These are phyloP conservation scores for Teratosphaeria pseudoeucalypti DNA, from an alignment of 2,329 filamentous ascomycete species.

Conservation along the genomic window DNA sequence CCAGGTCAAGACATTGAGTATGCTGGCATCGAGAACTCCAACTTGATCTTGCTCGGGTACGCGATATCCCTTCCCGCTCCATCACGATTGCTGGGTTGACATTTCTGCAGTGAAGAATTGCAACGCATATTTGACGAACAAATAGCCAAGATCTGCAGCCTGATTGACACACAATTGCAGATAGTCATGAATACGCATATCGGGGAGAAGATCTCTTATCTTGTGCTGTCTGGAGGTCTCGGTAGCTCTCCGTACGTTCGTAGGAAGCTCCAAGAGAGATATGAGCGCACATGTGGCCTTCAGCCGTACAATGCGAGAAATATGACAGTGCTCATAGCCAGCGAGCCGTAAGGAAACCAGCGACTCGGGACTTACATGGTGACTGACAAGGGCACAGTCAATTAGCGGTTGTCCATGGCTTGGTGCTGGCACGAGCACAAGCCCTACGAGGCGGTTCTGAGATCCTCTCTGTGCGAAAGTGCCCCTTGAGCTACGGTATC, in stretches of 20 bases:
- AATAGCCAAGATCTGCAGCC: neutral
- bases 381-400: slow-evolving; percentile 1
- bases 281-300: slow-evolving; percentile 1
- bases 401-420: slow-evolving; percentile 2
- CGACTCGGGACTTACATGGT: neutral
- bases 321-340: slow-evolving; percentile 5
- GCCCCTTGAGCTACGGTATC: slow-evolving; percentile 11
- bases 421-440: slow-evolving; percentile 1
- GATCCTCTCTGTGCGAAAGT: slow-evolving; percentile 1
- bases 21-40: slow-evolving; percentile 9
- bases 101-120: neutral
- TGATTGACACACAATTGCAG: slow-evolving; percentile 1
- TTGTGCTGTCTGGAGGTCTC: slow-evolving; percentile 1
- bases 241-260: slow-evolving; percentile 1
- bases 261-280: neutral
- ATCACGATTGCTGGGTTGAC: neutral
- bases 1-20: slow-evolving; percentile 4
- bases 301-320: slow-evolving; percentile 1
- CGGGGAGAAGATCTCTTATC: neutral
- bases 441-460: slow-evolving; percentile 1
- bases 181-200: neutral
- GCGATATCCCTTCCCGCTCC: neutral
- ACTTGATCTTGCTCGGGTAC: slow-evolving; percentile 2
- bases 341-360: slow-evolving; percentile 6
- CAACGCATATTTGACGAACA: slow-evolving; percentile 1